Percentiles rank a stretch among this genome's conserved stretches.
phyloP scores from a whole-genome alignment of 169 alveolate species.

The Plasmodium malariae region DNA sequence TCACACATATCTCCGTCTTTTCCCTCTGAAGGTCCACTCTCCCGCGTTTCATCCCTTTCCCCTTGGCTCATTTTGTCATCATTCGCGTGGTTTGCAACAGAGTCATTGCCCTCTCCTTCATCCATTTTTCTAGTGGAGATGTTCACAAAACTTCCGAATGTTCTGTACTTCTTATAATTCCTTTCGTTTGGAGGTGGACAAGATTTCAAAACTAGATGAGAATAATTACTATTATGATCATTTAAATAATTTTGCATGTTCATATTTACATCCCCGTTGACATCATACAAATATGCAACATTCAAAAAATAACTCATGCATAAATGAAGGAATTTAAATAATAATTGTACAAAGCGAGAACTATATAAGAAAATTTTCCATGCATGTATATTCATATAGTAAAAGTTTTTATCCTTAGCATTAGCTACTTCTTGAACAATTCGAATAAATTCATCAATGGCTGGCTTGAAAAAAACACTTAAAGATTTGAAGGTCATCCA shows the following conservation, averaged over 20 bases:
- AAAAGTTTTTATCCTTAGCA: conserved; percentile 78
- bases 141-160: not conserved
- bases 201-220: conserved; percentile 49
- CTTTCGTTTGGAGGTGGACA: conserved; percentile 67
- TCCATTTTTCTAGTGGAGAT: not conserved
- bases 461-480: conserved; percentile 86
- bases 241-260: conserved; percentile 42
- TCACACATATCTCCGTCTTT: not conserved
- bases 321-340: conserved; percentile 80
- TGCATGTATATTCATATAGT: conserved; percentile 80
- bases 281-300: conserved; percentile 73
- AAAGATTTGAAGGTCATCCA: conserved; percentile 88
- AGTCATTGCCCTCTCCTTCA: conserved; percentile 3
- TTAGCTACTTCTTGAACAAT: conserved; percentile 73
- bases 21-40: not conserved
- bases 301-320: conserved; percentile 77
- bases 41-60: not conserved
- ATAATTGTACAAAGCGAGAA: conserved; percentile 68
- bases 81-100: not conserved
- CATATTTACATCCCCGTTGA: conserved; percentile 35
- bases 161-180: not conserved
- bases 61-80: not conserved
- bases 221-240: conserved; percentile 45
- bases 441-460: conserved; percentile 82
- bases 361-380: conserved; percentile 80